Base-by-base conservation (phyloP, 2,329 filamentous ascomycete genomes). In the Lasiodiplodia hormozganensis region DNA sequence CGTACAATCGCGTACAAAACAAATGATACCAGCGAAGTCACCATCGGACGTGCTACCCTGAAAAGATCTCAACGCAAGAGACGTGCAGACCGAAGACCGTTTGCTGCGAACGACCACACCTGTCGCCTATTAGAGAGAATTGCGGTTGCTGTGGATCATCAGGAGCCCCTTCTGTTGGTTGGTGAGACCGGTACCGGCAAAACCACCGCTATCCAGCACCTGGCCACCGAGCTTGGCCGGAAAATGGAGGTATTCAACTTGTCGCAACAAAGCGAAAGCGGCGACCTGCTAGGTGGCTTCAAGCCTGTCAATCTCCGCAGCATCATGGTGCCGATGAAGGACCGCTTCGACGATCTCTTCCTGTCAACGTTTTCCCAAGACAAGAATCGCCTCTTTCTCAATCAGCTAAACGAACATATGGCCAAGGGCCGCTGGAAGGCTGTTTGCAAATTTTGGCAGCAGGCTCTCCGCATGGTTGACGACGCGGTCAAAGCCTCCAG, bases 111-210 rank as follows among this genome's bases (percentile, higher is more conserved):
- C 23, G 90, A 88, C 25, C 92, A 97, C 71, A 95, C 95, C 0
- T 88, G 93, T 71, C 88, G 91, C 70, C 85, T 97, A 14, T 87
- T 99, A 62, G 96, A 99, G 77, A 93, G 96, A 77, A 92, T 98
- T 67, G 89, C 92, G 1, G 90, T 93, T 47, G 91, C 94, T 1
- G 88, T 97, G 6, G 89, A 91, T 70, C 88, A 94, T 74, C 87
- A 88, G n/a, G 96, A 99, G 75, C 94, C 96, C 4, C 88, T 97
- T 1, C 83, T 99, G 21, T 88, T 99, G 34, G 96, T 99, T n/a
- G 96, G 96, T 76, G 96, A 99, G 82, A 99, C 96, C 8, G 96
- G 96, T 83, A 97, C 97, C 62, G 96, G 96, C 74, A 99, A 99
- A 81, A 99, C 96, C 0, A 97, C 96, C 0, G 92, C 96, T 31